These are phyloP conservation scores for Fusarium miscanthi DNA, from an alignment of 2,329 filamentous ascomycete species.

Conservation along the genomic window DNA sequence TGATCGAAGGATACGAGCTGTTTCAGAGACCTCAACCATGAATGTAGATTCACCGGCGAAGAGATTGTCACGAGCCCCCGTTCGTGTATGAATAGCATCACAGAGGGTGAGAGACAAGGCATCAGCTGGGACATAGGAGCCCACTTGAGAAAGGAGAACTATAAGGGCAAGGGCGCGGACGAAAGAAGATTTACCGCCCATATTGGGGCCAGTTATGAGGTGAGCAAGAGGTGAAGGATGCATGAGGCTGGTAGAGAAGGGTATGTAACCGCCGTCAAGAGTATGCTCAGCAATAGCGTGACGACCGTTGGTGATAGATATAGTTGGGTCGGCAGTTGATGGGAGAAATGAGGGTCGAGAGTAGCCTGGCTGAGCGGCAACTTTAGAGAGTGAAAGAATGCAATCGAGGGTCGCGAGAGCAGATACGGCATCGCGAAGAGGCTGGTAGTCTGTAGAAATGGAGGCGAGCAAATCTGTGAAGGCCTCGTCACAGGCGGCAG, in stretches of 20 bases:
- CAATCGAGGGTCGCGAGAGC: constrained; percentile 90
- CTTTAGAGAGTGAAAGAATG: constrained; percentile 83
- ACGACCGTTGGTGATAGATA: constrained; percentile 74
- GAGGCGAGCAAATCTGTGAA: constrained; percentile 77
- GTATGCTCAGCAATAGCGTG: constrained; percentile 97
- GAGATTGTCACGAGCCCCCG: constrained; percentile 96
- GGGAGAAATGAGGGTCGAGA: constrained; percentile 76
- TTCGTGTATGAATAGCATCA: constrained; percentile 93
- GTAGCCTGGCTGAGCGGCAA: constrained; percentile 90
- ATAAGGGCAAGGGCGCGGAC: constrained; percentile 93
- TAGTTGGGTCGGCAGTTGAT: constrained; percentile 71
- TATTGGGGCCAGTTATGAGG: constrained; percentile 96
- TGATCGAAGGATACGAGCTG: constrained; percentile 87
- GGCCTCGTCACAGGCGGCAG: constrained; percentile 88
- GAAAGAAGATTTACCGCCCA: constrained; percentile 99
- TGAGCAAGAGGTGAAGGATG: constrained; percentile 75
- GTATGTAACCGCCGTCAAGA: constrained; percentile 87
- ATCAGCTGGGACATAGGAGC: constrained; percentile 89
- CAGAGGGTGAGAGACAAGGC: constrained; percentile 80
- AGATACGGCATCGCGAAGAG: constrained; percentile 87
- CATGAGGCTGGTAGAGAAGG: constrained; percentile 83
- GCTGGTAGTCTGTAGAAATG: constrained; percentile 87
- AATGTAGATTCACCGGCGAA: constrained; percentile 95
- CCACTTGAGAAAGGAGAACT: constrained; percentile 92
- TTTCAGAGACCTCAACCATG: constrained; percentile 97